These are phyloP conservation scores for Nicotiana paniculata DNA, from an alignment of 257 asterid species.

Conservation along the genomic window DNA sequence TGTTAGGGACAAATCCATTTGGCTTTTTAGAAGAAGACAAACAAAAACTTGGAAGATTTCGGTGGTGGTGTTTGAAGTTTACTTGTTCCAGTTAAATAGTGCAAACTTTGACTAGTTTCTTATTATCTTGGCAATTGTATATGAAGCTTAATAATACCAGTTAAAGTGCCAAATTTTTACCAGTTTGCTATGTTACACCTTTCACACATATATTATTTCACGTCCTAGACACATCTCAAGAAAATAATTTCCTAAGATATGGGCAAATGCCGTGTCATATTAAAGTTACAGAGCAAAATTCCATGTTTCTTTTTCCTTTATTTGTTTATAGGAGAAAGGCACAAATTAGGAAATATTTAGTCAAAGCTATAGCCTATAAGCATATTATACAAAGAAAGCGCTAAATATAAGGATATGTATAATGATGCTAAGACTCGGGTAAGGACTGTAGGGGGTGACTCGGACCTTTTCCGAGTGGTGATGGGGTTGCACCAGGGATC, in stretches of 20 bases:
- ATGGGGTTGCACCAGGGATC: too few species aligned
- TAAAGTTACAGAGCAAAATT: not conserved
- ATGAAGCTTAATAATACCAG: not conserved
- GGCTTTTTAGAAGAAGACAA: not conserved
- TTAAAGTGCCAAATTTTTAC: not conserved
- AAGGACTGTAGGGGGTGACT: too few species aligned
- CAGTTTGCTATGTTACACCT: not conserved
- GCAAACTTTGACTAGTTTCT: not conserved
- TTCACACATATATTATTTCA: not conserved
- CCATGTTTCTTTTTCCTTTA: too few species aligned
- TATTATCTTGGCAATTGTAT: not conserved
- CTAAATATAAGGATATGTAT: not conserved
- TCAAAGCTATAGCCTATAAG: not conserved
- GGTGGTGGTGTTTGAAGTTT: not conserved
- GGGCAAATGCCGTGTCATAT: not conserved
- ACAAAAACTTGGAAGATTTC: not conserved
- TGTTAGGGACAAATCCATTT: not conserved
- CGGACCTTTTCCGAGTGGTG: too few species aligned
- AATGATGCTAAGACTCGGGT: too few species aligned
- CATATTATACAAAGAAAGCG: not conserved
- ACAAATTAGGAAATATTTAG: not conserved
- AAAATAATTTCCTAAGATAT: not conserved
- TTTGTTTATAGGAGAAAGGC: not conserved
- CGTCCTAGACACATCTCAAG: not conserved
- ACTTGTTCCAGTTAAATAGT: slow-evolving; percentile 1